Evolutionary conservation across 176 grass and related monocot species (phyloP), one percentile per base, ranked within the genome.

Genomic region (Lolium rigidum): DNA sequence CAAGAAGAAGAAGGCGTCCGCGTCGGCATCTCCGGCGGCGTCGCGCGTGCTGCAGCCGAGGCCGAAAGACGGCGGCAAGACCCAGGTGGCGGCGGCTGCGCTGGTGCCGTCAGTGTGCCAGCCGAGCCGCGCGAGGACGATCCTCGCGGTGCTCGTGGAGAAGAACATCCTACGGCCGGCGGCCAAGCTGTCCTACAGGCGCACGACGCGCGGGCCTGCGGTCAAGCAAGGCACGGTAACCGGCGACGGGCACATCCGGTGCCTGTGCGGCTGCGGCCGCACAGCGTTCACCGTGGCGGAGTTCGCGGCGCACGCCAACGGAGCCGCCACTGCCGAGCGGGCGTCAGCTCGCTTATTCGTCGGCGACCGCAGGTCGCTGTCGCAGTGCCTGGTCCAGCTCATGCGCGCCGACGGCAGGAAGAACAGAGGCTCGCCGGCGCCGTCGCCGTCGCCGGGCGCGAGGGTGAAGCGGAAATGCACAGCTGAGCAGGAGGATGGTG

Each of bases 231-330:
- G 87, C 8, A 2, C 74, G 6, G 51, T 95, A 78, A 87, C 80
- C 77, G 76, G 54, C 43, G 65, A 75, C 10, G 89, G 87, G 18
- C 79, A 22, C 76, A 46, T 90, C 47, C 67, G 73, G 10, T 93
- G 94, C 78, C 77, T 9, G 14, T 96, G 94, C 86, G 57, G 77
- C 77, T 96, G 94, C 79, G 64, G 91, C 82, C 51, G 15, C 64
- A 26, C 41, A 21, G 37, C 31, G 22, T 85, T 93, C 81, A 93
- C 83, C 68, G 76, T 87, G 18, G 37, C 74, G 4, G 56, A 85
- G 56, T 96, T 96, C 74, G 91, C 85, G 73, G 73, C 41, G 59
- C 94, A 95, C 70, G 88, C 80, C 1, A n/a, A 76, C 11, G 48
- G 77, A 17, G 52, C 11, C 15, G 38, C 31, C 64, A 20, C 44